Percentiles rank a stretch among this genome's conserved stretches.
These are phyloP conservation scores for Mycena leptocephala DNA, from an alignment of 768 basidiomycete species.

Conservation along the genomic window DNA sequence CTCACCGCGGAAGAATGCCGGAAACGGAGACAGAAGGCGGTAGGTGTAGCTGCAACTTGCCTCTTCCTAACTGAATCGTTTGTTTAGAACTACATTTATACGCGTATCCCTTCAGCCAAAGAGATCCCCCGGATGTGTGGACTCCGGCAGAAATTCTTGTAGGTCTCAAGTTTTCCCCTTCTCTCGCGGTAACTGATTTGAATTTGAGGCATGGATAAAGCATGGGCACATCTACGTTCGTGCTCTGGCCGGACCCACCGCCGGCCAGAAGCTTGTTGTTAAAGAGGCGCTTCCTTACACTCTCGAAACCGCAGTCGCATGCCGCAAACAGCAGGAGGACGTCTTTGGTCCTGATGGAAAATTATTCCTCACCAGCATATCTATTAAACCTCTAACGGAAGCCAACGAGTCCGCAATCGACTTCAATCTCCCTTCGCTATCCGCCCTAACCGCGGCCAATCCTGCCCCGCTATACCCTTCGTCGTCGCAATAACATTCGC, in stretches of 20 bases:
- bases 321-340: conserved; percentile 1
- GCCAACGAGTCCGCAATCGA: not conserved
- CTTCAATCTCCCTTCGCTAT: not conserved
- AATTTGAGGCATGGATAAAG: not conserved
- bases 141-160: conserved; percentile 24
- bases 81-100: conserved; percentile 19
- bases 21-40: conserved; percentile 5
- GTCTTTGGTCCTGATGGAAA: conserved; percentile 1
- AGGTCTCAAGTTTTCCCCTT: not conserved
- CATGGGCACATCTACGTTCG: conserved; percentile 4
- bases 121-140: conserved; percentile 11
- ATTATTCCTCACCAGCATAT: not conserved
- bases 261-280: not conserved
- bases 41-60: not conserved
- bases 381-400: not conserved
- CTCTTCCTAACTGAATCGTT: not conserved
- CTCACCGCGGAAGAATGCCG: conserved; percentile 2
- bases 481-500: not conserved
- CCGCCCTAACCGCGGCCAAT: not conserved
- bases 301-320: conserved; percentile 19
- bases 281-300: conserved; percentile 17
- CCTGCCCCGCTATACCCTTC: not conserved
- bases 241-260: conserved; percentile 2
- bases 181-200: not conserved
- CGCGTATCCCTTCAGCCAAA: not conserved